phyloP scores from a whole-genome alignment of 2,329 filamentous ascomycete genomes.

The Fusarium transvaalense region DNA sequence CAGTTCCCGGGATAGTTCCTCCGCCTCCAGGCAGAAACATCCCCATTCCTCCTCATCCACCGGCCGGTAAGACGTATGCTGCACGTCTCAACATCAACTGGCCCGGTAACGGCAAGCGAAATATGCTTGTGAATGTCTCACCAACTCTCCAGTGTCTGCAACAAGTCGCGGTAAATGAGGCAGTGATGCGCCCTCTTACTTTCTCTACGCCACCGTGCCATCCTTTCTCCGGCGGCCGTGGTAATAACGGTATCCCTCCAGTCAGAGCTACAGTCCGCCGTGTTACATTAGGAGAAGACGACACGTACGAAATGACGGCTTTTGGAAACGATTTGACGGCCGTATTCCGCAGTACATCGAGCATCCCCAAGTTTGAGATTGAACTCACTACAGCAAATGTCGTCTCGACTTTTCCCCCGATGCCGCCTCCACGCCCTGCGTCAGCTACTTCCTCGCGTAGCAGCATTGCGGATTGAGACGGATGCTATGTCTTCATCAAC shows the following conservation, averaged over 20 bases:
- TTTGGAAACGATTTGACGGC: constrained; percentile 47
- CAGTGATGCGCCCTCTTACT: constrained; percentile 28
- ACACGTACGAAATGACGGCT: constrained; percentile 44
- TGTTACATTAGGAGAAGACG: constrained; percentile 40
- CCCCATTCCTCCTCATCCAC: constrained; percentile 12
- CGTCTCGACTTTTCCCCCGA: constrained; percentile 15
- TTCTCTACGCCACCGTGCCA: constrained; percentile 22
- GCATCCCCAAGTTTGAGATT: constrained; percentile 45
- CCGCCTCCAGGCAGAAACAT: constrained; percentile 16
- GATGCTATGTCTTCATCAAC: background rate
- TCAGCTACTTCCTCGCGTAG: constrained; percentile 32
- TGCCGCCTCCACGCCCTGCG: constrained; percentile 33
- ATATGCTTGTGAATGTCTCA: constrained; percentile 48
- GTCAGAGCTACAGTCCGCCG: constrained; percentile 38
- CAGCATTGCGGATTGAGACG: constrained; percentile 28
- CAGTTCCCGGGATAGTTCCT: constrained; percentile 3
- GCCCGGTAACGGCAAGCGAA: constrained; percentile 48
- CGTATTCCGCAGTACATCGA: constrained; percentile 34
- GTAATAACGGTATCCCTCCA: constrained; percentile 4
- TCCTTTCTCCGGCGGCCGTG: constrained; percentile 12
- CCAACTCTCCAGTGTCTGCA: constrained; percentile 53
- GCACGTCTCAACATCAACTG: constrained; percentile 49
- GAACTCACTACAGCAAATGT: constrained; percentile 23
- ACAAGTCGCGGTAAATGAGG: constrained; percentile 38
- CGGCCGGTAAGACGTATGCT: constrained; percentile 28